Conservation (phyloP, 2,329 filamentous ascomycete species). For the Fusarium multiceps region DNA sequence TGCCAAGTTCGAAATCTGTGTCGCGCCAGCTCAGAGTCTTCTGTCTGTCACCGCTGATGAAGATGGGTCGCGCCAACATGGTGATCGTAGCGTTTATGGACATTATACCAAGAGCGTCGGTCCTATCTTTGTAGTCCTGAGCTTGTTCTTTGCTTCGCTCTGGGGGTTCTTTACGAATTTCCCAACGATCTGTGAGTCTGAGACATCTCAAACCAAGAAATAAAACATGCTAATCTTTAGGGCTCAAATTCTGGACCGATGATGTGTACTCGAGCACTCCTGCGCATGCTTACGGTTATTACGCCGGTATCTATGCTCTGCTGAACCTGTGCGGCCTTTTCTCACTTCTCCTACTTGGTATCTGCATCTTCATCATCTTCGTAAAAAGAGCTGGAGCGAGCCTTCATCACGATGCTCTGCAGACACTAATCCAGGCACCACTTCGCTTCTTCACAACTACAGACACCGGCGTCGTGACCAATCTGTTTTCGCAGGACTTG, state of each 20-base stretch:
- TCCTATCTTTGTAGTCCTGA: conserved; percentile 31
- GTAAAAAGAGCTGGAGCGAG: conserved; percentile 46
- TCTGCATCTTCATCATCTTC: conserved; percentile 38
- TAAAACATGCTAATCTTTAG: not conserved
- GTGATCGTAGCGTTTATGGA: conserved; percentile 50
- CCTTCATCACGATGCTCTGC: conserved; percentile 50
- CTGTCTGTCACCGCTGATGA: conserved; percentile 11
- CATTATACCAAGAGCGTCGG: conserved; percentile 50
- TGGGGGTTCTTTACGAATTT: conserved; percentile 47
- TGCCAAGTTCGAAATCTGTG: not conserved
- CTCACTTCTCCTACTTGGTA: conserved; percentile 34
- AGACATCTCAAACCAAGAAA: not conserved
- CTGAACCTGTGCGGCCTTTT: conserved; percentile 30
- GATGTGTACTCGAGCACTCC: conserved; percentile 38
- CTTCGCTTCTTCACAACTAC: conserved; percentile 56
- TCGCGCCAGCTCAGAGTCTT: not conserved
- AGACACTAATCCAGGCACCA: conserved; percentile 52
- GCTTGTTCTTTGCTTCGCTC: conserved; percentile 46
- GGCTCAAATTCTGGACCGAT: conserved; percentile 56
- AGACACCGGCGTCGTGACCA: conserved; percentile 56
- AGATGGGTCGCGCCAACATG: conserved; percentile 44
- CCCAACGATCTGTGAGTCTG: conserved; percentile 5
- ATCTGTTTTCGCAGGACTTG: conserved; percentile 60
- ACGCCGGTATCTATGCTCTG: conserved; percentile 49
- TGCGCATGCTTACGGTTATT: conserved; percentile 37